Base-by-base conservation (phyloP, 495 filamentous ascomycete genomes). In the Podospora australis region DNA sequence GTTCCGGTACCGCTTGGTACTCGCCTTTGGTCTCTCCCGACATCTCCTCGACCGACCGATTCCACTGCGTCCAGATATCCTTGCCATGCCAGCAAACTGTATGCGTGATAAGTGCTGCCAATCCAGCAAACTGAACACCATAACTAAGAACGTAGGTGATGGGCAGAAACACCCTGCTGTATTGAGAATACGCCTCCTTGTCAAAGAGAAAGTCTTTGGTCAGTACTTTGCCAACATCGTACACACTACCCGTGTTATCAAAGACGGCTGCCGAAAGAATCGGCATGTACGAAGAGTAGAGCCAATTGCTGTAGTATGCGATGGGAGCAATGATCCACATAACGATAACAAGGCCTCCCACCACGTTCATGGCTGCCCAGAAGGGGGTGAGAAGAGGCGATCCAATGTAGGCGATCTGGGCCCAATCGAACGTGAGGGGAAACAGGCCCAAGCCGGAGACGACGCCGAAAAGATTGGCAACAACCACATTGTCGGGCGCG, bases 341-440 rank as follows among this genome's bases (percentile, higher is more conserved):
- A 35, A 95, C 86, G 17, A 90, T 66, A 2, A 88, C 81, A 51
- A 95, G 76, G 1, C 89, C 89, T 20, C 82, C 83, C 42, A 95
- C 81, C 19, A 95, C 88, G 62, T 95, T 95, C 54, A 88, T 72
- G 1, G 88, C 87, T 5, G 90, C 90, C 90, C 90, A 95, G 59
- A 90, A 95, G 0, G 90, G 90, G 1, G 86, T 88, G 19, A 95
- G 68, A 0, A 96, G 73, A 0, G 90, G 90, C 23, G 86, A 92
- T 10, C 87, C 86, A 51, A 91, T 94, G 55, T 90, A 95, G 7
- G 90, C 88, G 34, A 96, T 82, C 66, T 95, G 90, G 0, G 86
- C 81, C 90, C 90, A 96, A 67, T 96, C 90, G 51, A 96, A 95
- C 0, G 90, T 95, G 57, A 96, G 57, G 3, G 90, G 81, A 42